These are phyloP conservation scores for Phyllosticta ampelicida DNA, from an alignment of 2,329 filamentous ascomycete genomes.

Conservation along the genomic window DNA sequence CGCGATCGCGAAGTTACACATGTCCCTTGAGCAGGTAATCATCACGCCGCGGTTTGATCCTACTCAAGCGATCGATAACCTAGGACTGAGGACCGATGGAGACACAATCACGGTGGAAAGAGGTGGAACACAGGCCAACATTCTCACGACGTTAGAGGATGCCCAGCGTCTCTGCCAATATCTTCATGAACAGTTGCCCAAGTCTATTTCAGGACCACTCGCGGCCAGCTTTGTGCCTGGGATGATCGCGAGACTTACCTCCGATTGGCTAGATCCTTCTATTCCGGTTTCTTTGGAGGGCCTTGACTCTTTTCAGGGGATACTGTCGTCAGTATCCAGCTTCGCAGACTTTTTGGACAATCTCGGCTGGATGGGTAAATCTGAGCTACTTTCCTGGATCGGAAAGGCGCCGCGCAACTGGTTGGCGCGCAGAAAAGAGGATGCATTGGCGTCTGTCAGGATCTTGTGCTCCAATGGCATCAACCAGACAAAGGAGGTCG, in stretches of 20 bases:
- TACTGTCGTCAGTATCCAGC: slow-evolving; percentile 51
- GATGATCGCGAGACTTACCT: slow-evolving; percentile 57
- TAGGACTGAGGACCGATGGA: slow-evolving; percentile 22
- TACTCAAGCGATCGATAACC: slow-evolving; percentile 24
- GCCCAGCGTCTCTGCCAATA: slow-evolving; percentile 32
- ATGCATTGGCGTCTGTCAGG: slow-evolving; percentile 64
- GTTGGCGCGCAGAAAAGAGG: slow-evolving; percentile 74
- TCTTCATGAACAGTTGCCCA: slow-evolving; percentile 40
- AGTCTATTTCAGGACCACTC: slow-evolving; percentile 41
- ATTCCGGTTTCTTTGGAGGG: slow-evolving; percentile 66
- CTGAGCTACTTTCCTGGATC: slow-evolving; percentile 67
- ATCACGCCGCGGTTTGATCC: slow-evolving; percentile 46
- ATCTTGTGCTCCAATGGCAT: slow-evolving; percentile 57
- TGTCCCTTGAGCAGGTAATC: slow-evolving; percentile 51
- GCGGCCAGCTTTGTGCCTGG: slow-evolving; percentile 60
- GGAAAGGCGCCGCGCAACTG: slow-evolving; percentile 70
- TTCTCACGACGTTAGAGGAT: slow-evolving; percentile 22
- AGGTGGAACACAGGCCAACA: slow-evolving; percentile 18
- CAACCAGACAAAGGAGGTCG: slow-evolving; percentile 57
- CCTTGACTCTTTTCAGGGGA: slow-evolving; percentile 59
- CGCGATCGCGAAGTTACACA: slow-evolving; percentile 49
- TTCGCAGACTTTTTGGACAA: slow-evolving; percentile 55
- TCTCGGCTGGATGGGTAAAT: slow-evolving; percentile 51
- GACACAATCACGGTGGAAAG: slow-evolving; percentile 25
- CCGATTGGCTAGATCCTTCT: slow-evolving; percentile 61